phyloP scores from a whole-genome alignment of 1,139 yeast genomes.

The Blastobotrys petasosporus region DNA sequence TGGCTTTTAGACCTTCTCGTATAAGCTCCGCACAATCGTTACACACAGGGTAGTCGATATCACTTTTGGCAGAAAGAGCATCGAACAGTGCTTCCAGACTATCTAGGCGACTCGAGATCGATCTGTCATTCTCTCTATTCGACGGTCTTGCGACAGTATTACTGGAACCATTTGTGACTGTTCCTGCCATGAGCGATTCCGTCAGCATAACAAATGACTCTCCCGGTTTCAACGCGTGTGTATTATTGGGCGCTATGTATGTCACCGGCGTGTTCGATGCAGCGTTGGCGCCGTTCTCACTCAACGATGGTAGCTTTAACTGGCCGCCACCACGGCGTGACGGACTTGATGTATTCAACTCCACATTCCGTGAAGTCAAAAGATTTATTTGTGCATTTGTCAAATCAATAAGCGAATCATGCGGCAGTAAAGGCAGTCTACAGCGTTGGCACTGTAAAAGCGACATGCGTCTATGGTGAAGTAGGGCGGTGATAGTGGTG shows the following conservation, averaged over 20 bases:
- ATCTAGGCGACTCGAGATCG: constrained; percentile 40
- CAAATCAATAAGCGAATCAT: constrained; percentile 47
- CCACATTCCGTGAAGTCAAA: constrained; percentile 23
- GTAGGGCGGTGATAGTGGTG: background rate
- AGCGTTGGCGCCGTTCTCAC: constrained; percentile 1
- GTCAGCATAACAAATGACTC: constrained; percentile 42
- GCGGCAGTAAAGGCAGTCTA: constrained; percentile 51
- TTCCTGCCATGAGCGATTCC: constrained; percentile 28
- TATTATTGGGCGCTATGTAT: constrained; percentile 1
- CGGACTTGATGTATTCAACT: background rate
- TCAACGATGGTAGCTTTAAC: background rate
- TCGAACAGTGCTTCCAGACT: constrained; percentile 59
- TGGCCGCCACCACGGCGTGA: background rate
- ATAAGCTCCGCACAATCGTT: constrained; percentile 71
- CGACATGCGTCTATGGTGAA: constrained; percentile 1
- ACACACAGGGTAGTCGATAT: constrained; percentile 85
- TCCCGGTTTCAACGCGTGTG: constrained; percentile 19
- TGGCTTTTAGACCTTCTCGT: constrained; percentile 59
- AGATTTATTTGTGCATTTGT: constrained; percentile 50
- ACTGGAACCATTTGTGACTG: background rate
- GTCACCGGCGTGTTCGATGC: constrained; percentile 1
- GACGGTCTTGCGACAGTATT: background rate
- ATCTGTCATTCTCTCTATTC: constrained; percentile 19
- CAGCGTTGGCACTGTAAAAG: constrained; percentile 49
- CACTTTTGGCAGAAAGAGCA: constrained; percentile 61